These are phyloP conservation scores for Elsinoe fawcettii DNA, from an alignment of 2,329 filamentous ascomycete species.

Conservation along the genomic window DNA sequence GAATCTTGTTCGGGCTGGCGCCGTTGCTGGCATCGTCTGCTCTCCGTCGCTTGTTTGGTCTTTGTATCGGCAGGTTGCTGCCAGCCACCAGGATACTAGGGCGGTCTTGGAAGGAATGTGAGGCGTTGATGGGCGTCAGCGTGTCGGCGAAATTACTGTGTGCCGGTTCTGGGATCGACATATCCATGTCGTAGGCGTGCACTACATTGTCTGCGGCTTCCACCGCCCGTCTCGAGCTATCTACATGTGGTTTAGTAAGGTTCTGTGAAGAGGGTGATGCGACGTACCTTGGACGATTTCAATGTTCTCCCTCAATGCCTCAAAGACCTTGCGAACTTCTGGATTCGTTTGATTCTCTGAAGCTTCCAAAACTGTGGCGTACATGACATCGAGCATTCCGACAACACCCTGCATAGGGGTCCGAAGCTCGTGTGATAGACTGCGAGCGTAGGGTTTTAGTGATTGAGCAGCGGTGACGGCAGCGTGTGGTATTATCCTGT, in stretches of 20 bases:
- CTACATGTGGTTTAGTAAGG: slow-evolving; percentile 32
- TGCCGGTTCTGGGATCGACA: slow-evolving; percentile 62
- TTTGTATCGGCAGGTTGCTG: slow-evolving; percentile 34
- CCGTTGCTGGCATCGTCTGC: slow-evolving; percentile 28
- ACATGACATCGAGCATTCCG: slow-evolving; percentile 70
- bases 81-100: slow-evolving; percentile 39
- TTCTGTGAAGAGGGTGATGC: not conserved
- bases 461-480: slow-evolving; percentile 54
- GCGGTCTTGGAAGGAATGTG: slow-evolving; percentile 27
- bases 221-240: slow-evolving; percentile 62
- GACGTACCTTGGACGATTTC: slow-evolving; percentile 58
- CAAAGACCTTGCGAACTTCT: slow-evolving; percentile 49
- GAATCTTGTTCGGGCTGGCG: slow-evolving; percentile 23
- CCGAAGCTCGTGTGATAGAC: slow-evolving; percentile 61
- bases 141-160: slow-evolving; percentile 26
- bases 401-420: slow-evolving; percentile 71
- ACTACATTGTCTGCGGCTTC: slow-evolving; percentile 70
- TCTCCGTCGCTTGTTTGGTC: slow-evolving; percentile 38
- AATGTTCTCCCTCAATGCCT: slow-evolving; percentile 59
- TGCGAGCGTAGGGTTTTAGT: slow-evolving; percentile 63
- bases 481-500: slow-evolving; percentile 46
- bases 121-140: not conserved
- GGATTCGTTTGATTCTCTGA: slow-evolving; percentile 47
- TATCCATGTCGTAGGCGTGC: slow-evolving; percentile 66
- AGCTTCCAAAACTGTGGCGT: slow-evolving; percentile 61